Percentiles rank a stretch among this genome's conserved stretches.
Evolutionary conservation across 306 rosid genomes (phyloP).

Genomic region (Vigna reflexopilosa): DNA sequence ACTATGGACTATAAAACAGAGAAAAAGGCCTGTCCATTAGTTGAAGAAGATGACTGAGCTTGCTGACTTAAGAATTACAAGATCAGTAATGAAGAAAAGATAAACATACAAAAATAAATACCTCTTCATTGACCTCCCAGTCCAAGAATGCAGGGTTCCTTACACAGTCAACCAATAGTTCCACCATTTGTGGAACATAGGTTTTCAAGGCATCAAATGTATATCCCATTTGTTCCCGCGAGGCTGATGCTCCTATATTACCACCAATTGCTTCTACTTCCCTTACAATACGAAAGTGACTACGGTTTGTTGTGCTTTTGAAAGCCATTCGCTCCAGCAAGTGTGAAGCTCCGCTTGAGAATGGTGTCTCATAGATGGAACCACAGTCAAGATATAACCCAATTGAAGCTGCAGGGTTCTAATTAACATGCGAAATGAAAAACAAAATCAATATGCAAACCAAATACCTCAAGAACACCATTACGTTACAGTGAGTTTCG

Average conservation of each 20-base stretch:
- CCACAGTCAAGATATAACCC: slow-evolving; percentile 89
- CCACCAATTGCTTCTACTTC: slow-evolving; percentile 98
- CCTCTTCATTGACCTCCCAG: slow-evolving; percentile 99
- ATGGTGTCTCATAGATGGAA: slow-evolving; percentile 85
- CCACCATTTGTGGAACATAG: slow-evolving; percentile 94
- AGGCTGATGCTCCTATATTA: slow-evolving; percentile 86
- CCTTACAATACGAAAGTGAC: slow-evolving; percentile 94
- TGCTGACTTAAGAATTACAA: slow-evolving; percentile 34
- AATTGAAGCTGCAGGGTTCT: slow-evolving; percentile 92
- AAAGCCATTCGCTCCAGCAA: slow-evolving; percentile 94
- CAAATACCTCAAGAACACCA: slow-evolving; percentile 22
- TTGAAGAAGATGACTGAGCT: slow-evolving; percentile 20
- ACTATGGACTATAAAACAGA: not conserved
- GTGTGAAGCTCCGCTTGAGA: slow-evolving; percentile 87
- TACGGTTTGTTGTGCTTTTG: slow-evolving; percentile 89
- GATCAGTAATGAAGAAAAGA: slow-evolving; percentile 10
- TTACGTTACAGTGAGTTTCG: not conserved
- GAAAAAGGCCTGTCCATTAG: not conserved
- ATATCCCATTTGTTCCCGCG: slow-evolving; percentile 97
- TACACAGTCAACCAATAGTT: slow-evolving; percentile 80
- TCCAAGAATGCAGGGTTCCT: slow-evolving; percentile 94
- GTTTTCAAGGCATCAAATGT: slow-evolving; percentile 93
- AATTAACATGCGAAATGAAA: slow-evolving; percentile 46
- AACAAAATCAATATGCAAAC: slow-evolving; percentile 28
- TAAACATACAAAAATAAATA: slow-evolving; percentile 42